phyloP scores from a whole-genome alignment of 176 grass and related monocot genomes.

The Puya raimondii region DNA sequence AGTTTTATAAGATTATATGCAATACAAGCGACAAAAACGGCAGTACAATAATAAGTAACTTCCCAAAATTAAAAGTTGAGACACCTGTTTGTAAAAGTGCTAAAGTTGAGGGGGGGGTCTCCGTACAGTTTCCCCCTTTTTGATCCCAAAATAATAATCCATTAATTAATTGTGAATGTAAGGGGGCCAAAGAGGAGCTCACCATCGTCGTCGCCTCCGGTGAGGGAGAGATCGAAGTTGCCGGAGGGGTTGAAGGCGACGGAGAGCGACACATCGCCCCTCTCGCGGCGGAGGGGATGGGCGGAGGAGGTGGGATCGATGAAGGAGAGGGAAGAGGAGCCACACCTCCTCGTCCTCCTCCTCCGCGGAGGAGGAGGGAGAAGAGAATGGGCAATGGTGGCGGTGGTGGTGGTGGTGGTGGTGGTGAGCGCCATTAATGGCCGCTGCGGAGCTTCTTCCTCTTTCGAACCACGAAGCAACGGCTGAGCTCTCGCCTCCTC shows the following conservation, averaged over 20 bases:
- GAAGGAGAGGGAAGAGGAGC: background rate
- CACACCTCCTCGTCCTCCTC: background rate
- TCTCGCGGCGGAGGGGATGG: background rate
- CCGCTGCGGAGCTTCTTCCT: background rate
- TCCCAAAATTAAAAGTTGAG: no score
- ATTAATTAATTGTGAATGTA: background rate
- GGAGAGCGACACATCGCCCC: constrained; percentile 22
- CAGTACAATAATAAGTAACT: no score
- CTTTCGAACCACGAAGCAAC: background rate
- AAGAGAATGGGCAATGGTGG: background rate
- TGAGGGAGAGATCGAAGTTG: constrained; percentile 70
- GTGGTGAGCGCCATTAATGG: background rate
- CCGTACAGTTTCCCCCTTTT: no score
- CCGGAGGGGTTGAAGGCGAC: constrained; percentile 84
- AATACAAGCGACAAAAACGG: no score
- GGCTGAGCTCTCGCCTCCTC: background rate
- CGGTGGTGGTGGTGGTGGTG: background rate
- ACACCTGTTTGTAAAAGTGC: no score
- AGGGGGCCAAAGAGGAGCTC: background rate
- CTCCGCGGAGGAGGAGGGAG: background rate
- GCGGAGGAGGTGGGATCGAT: background rate
- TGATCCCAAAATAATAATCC: background rate
- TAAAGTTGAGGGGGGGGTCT: no score
- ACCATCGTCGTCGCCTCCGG: constrained; percentile 32
- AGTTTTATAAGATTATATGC: no score